Evolutionary conservation across 805 yeast genomes (phyloP).

Genomic region (Brettanomyces nanus): DNA sequence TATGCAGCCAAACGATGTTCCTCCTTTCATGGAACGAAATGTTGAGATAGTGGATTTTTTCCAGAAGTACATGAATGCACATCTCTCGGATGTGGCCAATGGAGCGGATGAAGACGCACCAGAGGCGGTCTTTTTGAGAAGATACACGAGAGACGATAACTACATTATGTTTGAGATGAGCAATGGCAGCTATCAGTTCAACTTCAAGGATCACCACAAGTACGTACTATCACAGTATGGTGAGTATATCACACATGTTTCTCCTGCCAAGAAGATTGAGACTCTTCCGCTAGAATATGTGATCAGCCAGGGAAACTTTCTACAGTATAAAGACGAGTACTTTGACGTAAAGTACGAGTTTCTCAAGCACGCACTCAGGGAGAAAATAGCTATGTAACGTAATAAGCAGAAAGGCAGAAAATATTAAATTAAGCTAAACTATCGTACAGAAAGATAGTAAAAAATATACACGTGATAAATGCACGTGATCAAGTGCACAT

Average conservation of each 20-base stretch:
- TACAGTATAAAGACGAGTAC: slow-evolving; percentile 35
- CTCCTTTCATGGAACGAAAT: slow-evolving; percentile 52
- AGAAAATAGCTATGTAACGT: slow-evolving; percentile 16
- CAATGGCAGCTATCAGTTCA: slow-evolving; percentile 88
- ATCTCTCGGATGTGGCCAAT: slow-evolving; percentile 66
- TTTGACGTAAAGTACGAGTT: slow-evolving; percentile 42
- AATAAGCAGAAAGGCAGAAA: too few relatives aligned
- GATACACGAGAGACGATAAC: slow-evolving; percentile 71
- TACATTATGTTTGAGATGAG: slow-evolving; percentile 90
- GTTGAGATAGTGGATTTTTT: slow-evolving; percentile 83
- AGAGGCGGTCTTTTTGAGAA: slow-evolving; percentile 68
- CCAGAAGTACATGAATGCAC: slow-evolving; percentile 85
- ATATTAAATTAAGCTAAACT: too few relatives aligned
- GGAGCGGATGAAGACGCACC: slow-evolving; percentile 46
- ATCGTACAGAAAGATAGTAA: too few relatives aligned
- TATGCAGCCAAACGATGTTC: slow-evolving; percentile 33
- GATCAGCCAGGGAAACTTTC: slow-evolving; percentile 34
- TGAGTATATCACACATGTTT: slow-evolving; percentile 68
- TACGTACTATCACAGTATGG: slow-evolving; percentile 74
- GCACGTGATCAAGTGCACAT: too few relatives aligned
- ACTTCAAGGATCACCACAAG: slow-evolving; percentile 92
- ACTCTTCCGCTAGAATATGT: slow-evolving; percentile 50
- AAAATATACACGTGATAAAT: too few relatives aligned
- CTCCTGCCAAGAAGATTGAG: slow-evolving; percentile 64
- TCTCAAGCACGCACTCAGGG: slow-evolving; percentile 61